Conservation (phyloP, 169 alveolate genomes). For the Condylostoma magnum region DNA sequence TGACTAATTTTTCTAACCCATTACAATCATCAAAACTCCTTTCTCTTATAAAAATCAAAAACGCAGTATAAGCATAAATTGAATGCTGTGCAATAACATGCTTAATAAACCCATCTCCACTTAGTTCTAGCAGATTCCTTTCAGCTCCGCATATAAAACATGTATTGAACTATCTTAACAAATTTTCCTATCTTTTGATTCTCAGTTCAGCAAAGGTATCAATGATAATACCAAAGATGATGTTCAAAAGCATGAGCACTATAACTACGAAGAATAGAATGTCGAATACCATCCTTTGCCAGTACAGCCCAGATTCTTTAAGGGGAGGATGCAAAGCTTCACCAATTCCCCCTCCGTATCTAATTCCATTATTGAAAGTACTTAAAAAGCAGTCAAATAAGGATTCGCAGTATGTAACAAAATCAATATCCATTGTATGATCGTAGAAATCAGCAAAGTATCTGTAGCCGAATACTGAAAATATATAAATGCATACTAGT, state of each 20-base stretch:
- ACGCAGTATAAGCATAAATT: not conserved
- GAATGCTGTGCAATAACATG: not conserved
- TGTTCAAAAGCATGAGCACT: conserved; percentile 62
- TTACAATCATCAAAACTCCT: not conserved
- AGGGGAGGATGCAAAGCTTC: conserved; percentile 42
- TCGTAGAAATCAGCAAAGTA: conserved; percentile 35
- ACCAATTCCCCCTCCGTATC: conserved; percentile 81
- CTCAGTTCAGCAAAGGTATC: conserved; percentile 78
- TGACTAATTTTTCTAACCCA: not conserved
- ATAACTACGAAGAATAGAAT: conserved; percentile 63
- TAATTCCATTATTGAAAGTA: conserved; percentile 53
- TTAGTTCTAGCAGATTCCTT: conserved; percentile 22
- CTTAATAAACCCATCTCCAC: not conserved
- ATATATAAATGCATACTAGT: conserved; percentile 46
- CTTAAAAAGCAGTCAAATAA: conserved; percentile 57
- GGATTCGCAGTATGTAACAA: conserved; percentile 48
- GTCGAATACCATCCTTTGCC: conserved; percentile 56
- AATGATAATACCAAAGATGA: conserved; percentile 77
- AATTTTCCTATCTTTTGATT: conserved; percentile 38
- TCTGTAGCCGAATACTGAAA: conserved; percentile 31
- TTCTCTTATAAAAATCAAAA: conserved; percentile 20
- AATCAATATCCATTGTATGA: conserved; percentile 36
- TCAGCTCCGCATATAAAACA: conserved; percentile 45
- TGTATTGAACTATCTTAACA: conserved; percentile 28
- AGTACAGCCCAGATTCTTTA: conserved; percentile 8